A percentile compares a stretch with the other conserved stretches of the same genome.
Conservation (phyloP, 2,329 filamentous ascomycete species). For the Claviceps sp. region DNA sequence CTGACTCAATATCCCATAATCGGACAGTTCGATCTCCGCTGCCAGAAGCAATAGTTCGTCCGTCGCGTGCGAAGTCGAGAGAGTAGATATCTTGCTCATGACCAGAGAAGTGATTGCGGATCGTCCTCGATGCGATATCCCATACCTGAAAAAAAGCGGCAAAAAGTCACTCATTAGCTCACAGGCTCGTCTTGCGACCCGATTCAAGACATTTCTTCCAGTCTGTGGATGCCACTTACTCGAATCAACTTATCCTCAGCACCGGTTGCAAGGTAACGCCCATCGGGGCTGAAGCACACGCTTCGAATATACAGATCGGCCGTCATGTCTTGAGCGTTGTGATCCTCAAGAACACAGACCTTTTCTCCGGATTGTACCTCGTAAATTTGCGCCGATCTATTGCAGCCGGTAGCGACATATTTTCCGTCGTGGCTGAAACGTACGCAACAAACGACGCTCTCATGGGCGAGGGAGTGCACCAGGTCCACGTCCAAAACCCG, state of each 20-base stretch:
- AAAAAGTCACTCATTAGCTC: conserved; percentile 7
- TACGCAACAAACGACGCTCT: conserved; percentile 96
- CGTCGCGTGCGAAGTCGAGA: conserved; percentile 86
- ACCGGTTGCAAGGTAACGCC: conserved; percentile 84
- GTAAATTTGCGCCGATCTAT: conserved; percentile 97
- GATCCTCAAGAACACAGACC: conserved; percentile 81
- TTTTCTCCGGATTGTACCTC: conserved; percentile 80
- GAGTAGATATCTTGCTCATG: conserved; percentile 99
- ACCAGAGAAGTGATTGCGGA: conserved; percentile 86
- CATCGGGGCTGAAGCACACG: conserved; percentile 96
- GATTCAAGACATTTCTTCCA: too few relatives aligned
- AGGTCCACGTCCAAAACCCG: conserved; percentile 87
- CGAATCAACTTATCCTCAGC: conserved; percentile 96
- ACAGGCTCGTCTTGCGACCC: too few relatives aligned
- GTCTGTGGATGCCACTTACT: conserved; percentile 37
- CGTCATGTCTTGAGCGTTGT: conserved; percentile 62
- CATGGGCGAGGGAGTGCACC: conserved; percentile 82
- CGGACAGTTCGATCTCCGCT: conserved; percentile 90
- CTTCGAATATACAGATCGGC: conserved; percentile 95
- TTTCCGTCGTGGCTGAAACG: conserved; percentile 93
- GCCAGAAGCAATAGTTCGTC: conserved; percentile 86
- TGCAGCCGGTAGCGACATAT: conserved; percentile 93
- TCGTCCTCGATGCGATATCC: conserved; percentile 75
- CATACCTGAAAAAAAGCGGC: conserved; percentile 51
- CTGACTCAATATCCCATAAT: conserved; percentile 87